A percentile compares a stretch with the other conserved stretches of the same genome.
phyloP scores from a whole-genome alignment of 306 rosid genomes.

The Prunus padus region DNA sequence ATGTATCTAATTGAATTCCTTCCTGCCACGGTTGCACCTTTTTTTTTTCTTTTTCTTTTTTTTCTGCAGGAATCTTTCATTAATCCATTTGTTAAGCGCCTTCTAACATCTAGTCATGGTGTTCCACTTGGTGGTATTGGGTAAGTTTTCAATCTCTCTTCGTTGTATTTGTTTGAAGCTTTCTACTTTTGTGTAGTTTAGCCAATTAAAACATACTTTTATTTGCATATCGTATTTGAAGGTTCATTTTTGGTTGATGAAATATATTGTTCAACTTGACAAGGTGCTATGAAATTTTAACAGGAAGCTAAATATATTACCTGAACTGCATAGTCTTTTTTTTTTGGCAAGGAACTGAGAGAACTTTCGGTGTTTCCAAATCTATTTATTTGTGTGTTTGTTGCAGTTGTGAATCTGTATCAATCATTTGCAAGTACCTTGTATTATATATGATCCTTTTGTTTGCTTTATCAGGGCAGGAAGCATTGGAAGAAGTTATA shows the following conservation, averaged over 20 bases:
- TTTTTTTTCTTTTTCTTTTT: neutral
- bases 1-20: constrained; percentile 16
- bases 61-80: constrained; percentile 44
- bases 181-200: neutral
- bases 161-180: neutral
- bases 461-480: constrained; percentile 55
- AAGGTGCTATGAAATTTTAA: neutral
- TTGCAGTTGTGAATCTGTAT: neutral
- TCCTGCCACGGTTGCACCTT: constrained; percentile 13
- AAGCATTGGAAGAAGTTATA: constrained; percentile 87
- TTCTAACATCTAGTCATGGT: constrained; percentile 61
- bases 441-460: constrained; percentile 4
- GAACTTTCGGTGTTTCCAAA: neutral
- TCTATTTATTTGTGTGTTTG: constrained; percentile 15
- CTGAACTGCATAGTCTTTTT: neutral
- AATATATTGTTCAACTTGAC: neutral
- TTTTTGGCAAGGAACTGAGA: neutral
- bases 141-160: constrained; percentile 40
- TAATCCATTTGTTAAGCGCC: constrained; percentile 67
- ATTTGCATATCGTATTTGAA: neutral
- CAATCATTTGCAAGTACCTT: neutral
- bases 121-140: constrained; percentile 94
- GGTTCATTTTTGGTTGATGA: neutral
- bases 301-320: neutral
- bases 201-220: neutral